Evolutionary conservation across 2,329 filamentous ascomycete genomes (phyloP).

Genomic region (Cercospora berteroae): DNA sequence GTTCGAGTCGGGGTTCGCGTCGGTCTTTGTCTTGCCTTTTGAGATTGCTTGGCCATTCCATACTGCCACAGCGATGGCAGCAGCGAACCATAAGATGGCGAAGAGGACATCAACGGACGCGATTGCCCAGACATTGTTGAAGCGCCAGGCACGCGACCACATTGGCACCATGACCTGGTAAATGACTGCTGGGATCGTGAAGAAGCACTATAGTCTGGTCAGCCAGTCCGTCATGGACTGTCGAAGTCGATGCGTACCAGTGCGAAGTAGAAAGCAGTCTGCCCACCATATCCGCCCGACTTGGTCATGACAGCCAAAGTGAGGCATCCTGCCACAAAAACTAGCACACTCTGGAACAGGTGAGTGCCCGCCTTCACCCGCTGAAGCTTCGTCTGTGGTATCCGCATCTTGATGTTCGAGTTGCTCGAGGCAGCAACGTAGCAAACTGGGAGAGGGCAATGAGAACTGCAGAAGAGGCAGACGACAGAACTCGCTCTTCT

Average conservation of each 20-base stretch:
- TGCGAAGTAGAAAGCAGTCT: conserved; percentile 57
- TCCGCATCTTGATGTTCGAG: conserved; percentile 38
- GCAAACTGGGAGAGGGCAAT: background rate
- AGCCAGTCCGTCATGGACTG: background rate
- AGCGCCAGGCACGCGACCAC: conserved; percentile 57
- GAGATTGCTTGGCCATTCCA: conserved; percentile 57
- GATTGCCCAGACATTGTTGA: conserved; percentile 61
- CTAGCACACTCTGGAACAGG: conserved; percentile 53
- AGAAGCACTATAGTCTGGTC: conserved; percentile 52
- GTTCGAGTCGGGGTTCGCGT: background rate
- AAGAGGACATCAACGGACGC: conserved; percentile 55
- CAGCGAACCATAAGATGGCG: conserved; percentile 58
- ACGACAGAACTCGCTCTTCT: background rate
- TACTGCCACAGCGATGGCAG: conserved; percentile 56
- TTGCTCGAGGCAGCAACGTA: background rate
- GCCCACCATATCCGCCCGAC: conserved; percentile 53
- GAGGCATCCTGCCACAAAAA: conserved; percentile 59
- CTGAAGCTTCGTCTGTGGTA: conserved; percentile 50
- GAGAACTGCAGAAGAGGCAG: background rate
- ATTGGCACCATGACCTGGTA: conserved; percentile 61
- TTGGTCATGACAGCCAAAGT: conserved; percentile 60
- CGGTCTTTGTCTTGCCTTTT: conserved; percentile 45
- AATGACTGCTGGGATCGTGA: conserved; percentile 57
- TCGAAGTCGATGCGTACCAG: conserved; percentile 46
- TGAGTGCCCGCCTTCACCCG: conserved; percentile 58